phyloP scores from a whole-genome alignment of 2,329 filamentous ascomycete genomes.

The Colletotrichum sp. region DNA sequence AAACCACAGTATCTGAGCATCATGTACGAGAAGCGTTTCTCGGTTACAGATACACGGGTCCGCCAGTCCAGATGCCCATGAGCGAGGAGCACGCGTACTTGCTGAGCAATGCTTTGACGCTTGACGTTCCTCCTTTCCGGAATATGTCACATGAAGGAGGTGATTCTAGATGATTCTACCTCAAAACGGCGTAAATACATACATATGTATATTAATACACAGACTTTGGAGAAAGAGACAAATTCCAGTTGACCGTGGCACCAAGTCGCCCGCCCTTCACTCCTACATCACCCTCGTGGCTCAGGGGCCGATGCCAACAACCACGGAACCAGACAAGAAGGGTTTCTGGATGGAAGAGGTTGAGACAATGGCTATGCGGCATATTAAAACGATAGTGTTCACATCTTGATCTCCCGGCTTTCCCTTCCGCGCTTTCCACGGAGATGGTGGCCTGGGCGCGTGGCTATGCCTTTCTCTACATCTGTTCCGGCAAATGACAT shows the following conservation, averaged over 20 bases:
- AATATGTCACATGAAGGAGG: fast-evolving
- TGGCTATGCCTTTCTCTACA: background rate
- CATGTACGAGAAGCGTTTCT: background rate
- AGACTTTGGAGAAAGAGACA: background rate
- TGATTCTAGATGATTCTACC: background rate
- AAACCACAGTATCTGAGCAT: background rate
- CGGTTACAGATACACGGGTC: background rate
- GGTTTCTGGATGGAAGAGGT: background rate
- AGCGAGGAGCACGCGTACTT: background rate
- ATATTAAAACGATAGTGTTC: background rate
- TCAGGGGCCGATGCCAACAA: fast-evolving
- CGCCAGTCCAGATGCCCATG: background rate
- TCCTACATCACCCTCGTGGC: background rate
- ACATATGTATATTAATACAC: no score
- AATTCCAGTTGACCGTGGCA: background rate
- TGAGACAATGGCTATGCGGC: background rate
- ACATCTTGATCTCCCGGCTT: background rate
- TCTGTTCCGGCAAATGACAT: background rate
- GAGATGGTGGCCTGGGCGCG: background rate
- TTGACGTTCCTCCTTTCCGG: background rate
- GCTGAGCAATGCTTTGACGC: background rate
- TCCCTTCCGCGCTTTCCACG: background rate
- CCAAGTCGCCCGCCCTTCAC: background rate
- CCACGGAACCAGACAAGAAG: fast-evolving
- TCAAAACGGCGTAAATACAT: background rate